Evolutionary conservation across 2,329 filamentous ascomycete genomes (phyloP).

Genomic region (Didymella arachidicola): DNA sequence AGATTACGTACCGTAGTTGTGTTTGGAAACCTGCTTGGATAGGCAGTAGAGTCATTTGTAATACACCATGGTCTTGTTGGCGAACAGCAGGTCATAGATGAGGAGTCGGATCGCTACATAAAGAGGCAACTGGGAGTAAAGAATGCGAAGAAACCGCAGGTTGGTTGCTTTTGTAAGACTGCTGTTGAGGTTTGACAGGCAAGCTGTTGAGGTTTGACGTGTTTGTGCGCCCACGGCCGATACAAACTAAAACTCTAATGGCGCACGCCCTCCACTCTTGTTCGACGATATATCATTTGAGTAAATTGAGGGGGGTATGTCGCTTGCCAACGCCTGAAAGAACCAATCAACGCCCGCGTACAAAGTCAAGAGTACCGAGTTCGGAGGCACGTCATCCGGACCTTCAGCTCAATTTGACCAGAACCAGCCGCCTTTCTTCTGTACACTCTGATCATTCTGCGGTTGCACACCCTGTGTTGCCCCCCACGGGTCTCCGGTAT

Average conservation of each 20-base stretch:
- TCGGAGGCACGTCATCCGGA: neutral
- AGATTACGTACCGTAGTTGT: neutral
- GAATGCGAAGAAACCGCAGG: too few relatives aligned
- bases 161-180: too few relatives aligned
- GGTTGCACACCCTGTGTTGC: slow-evolving; percentile 19
- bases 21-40: neutral
- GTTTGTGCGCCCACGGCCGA: too few relatives aligned
- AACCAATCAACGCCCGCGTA: neutral
- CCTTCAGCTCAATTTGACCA: slow-evolving; percentile 33
- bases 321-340: slow-evolving; percentile 11
- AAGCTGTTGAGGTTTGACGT: too few relatives aligned
- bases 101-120: too few relatives aligned
- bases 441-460: slow-evolving; percentile 6
- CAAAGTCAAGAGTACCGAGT: neutral
- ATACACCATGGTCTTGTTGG: neutral
- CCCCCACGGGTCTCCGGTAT: slow-evolving; percentile 21
- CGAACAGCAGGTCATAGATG: neutral
- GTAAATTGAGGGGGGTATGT: slow-evolving; percentile 19
- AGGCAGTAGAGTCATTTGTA: too few relatives aligned
- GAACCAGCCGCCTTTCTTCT: slow-evolving; percentile 43
- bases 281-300: too few relatives aligned
- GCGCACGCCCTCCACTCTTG: too few relatives aligned
- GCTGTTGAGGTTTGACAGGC: too few relatives aligned
- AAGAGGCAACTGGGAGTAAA: too few relatives aligned
- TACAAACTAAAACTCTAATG: too few relatives aligned